Evolutionary conservation across 1,139 yeast species (phyloP).

Genomic region (Scheffersomyces parashehatae): DNA sequence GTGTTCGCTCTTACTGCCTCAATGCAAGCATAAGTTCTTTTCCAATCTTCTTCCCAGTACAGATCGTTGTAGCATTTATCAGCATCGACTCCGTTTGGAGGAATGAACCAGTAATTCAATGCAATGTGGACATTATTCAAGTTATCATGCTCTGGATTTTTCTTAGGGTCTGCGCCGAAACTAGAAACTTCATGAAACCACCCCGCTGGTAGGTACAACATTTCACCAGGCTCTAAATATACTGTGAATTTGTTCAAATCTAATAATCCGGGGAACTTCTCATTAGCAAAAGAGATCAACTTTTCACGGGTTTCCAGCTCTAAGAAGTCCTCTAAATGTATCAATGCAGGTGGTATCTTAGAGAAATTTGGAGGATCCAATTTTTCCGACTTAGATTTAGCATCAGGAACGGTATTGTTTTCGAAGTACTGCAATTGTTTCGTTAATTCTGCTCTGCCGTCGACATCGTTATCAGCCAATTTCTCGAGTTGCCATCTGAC

Average conservation of each 20-base stretch:
- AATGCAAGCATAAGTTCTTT: constrained; percentile 30
- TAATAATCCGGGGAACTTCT: constrained; percentile 50
- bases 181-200: constrained; percentile 85
- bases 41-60: constrained; percentile 55
- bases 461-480: constrained; percentile 10
- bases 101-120: constrained; percentile 72
- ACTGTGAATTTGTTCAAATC: constrained; percentile 43
- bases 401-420: no score
- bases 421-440: constrained; percentile 5
- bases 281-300: constrained; percentile 32
- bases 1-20: not conserved
- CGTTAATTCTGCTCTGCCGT: constrained; percentile 1
- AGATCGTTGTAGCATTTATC: constrained; percentile 41
- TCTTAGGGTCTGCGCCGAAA: constrained; percentile 35
- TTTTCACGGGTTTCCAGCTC: constrained; percentile 19
- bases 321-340: constrained; percentile 57
- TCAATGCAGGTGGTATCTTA: constrained; percentile 57
- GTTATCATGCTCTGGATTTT: constrained; percentile 6
- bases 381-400: constrained; percentile 6
- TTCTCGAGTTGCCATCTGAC: constrained; percentile 29
- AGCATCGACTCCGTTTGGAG: constrained; percentile 45
- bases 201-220: constrained; percentile 71
- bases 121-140: constrained; percentile 53
- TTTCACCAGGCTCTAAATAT: constrained; percentile 59
- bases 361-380: constrained; percentile 72